These are phyloP conservation scores for Coriaria nepalensis DNA, from an alignment of 306 rosid species.

Conservation along the genomic window DNA sequence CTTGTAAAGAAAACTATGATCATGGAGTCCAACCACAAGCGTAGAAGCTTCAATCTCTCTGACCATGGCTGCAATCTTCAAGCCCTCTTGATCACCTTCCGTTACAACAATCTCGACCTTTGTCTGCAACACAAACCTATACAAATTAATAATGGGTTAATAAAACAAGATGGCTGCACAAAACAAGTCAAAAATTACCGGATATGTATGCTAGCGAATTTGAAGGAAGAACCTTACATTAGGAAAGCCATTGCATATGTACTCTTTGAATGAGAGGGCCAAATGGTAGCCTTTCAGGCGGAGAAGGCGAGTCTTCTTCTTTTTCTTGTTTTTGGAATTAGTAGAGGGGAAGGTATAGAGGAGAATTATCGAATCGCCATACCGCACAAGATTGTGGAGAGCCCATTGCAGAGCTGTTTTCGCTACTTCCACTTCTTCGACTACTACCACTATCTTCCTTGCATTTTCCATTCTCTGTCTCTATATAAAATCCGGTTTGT, in stretches of 20 bases:
- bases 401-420: conserved; percentile 80
- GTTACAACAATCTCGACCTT: conserved; percentile 83
- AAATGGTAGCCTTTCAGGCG: conserved; percentile 66
- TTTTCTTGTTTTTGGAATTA: conserved; percentile 43
- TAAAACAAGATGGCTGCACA: conserved; percentile 1
- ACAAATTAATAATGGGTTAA: conserved; percentile 3
- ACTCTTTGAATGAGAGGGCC: conserved; percentile 66
- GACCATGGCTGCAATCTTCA: conserved; percentile 44
- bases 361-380: conserved; percentile 63
- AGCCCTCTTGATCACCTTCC: conserved; percentile 69
- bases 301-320: conserved; percentile 36
- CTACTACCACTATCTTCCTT: conserved; percentile 69
- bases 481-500: conserved; percentile 5
- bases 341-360: conserved; percentile 57
- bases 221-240: conserved; percentile 19
- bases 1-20: conserved; percentile 86
- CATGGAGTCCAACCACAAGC: conserved; percentile 85
- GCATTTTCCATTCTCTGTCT: conserved; percentile 22
- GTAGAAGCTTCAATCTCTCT: conserved; percentile 57
- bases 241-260: conserved; percentile 49
- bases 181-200: not conserved
- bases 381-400: conserved; percentile 53
- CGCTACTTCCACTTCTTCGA: conserved; percentile 79
- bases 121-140: conserved; percentile 71
- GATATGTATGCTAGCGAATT: not conserved